Percentiles rank a stretch among this genome's conserved stretches.
phyloP scores from a whole-genome alignment of 768 basidiomycete genomes.

The Mycena olivaceomarginata region DNA sequence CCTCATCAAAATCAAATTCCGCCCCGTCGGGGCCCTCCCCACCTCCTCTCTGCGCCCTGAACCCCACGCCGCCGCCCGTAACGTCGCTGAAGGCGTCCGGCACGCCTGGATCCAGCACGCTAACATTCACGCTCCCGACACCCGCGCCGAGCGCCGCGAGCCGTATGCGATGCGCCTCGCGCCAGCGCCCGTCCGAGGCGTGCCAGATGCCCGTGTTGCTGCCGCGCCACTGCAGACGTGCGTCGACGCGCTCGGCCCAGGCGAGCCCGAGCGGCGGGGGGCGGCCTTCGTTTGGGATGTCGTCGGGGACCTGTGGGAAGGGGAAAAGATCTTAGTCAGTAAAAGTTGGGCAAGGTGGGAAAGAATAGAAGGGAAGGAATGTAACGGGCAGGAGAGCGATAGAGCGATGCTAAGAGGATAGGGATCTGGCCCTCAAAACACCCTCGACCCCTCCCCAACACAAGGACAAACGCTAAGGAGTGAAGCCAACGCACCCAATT shows the following conservation, averaged over 20 bases:
- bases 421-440: no score
- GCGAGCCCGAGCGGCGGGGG: constrained; percentile 50
- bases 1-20: not conserved
- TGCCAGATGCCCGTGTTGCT: constrained; percentile 81
- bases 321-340: not conserved
- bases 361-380: not conserved
- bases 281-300: constrained; percentile 43
- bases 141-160: constrained; percentile 61
- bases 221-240: constrained; percentile 81
- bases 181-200: constrained; percentile 62
- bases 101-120: constrained; percentile 52
- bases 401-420: no score
- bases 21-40: not conserved
- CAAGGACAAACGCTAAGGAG: no score
- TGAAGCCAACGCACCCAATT: constrained; percentile 58
- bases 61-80: not conserved
- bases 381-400: not conserved
- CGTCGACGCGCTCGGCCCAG: constrained; percentile 79
- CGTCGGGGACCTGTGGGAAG: constrained; percentile 15
- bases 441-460: no score
- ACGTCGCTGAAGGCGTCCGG: constrained; percentile 36
- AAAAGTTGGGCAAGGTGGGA: not conserved
- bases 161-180: constrained; percentile 63
- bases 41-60: not conserved
- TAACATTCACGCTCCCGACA: constrained; percentile 51